These are phyloP conservation scores for Wickerhamiella kurtzmanii DNA, from an alignment of 805 yeast species.

Conservation along the genomic window DNA sequence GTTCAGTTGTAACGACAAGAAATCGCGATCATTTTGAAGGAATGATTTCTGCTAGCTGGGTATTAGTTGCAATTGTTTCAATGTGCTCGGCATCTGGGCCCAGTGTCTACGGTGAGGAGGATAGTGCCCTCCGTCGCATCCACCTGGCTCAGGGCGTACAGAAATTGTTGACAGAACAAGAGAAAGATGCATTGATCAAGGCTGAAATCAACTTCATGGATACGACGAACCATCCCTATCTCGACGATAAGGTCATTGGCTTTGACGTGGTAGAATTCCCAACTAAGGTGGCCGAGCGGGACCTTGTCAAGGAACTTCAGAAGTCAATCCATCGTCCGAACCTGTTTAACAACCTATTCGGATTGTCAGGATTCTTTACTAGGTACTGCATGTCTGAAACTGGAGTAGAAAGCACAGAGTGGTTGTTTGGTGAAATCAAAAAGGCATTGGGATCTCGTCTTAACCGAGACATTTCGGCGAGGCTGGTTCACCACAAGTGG, in stretches of 20 bases:
- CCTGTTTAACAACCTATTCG: not conserved
- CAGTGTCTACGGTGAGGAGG: not conserved
- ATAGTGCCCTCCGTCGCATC: not conserved
- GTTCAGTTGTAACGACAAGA: no score
- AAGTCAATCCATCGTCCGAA: not conserved
- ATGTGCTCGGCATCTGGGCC: not conserved
- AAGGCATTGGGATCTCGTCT: not conserved
- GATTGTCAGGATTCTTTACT: not conserved
- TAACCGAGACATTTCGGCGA: constrained; percentile 28
- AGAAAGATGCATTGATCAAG: not conserved
- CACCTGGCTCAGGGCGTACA: not conserved
- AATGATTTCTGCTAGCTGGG: no score
- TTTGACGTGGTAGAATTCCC: not conserved
- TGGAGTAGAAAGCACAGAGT: not conserved
- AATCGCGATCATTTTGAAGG: no score
- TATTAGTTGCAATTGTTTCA: not conserved
- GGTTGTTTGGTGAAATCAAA: not conserved
- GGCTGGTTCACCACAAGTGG: constrained; percentile 57
- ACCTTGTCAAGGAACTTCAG: not conserved
- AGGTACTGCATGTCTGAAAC: not conserved
- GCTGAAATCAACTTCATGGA: not conserved
- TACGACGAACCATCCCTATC: not conserved
- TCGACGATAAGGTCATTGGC: not conserved
- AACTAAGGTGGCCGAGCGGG: not conserved
- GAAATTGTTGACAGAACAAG: not conserved